Conservation (phyloP, 2,329 filamentous ascomycete species). For the Fusarium concolor region DNA sequence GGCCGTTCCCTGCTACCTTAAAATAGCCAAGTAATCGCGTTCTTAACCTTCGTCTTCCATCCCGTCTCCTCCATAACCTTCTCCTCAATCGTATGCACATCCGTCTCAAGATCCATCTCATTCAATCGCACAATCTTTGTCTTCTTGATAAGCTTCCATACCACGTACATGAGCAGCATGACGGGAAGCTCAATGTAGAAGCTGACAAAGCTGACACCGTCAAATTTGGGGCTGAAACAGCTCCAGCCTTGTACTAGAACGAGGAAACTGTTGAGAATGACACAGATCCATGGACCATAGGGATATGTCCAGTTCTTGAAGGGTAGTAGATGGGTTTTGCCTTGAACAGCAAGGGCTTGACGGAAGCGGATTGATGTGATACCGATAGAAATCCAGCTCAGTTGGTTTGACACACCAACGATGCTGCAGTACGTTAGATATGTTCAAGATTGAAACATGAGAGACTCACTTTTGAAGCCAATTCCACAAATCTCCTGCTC, state of each 20-base stretch:
- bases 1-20: conserved; percentile 21
- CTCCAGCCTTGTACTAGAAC: conserved; percentile 73
- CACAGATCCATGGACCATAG: conserved; percentile 66
- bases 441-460: rapidly evolving
- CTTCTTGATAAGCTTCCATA: conserved; percentile 77
- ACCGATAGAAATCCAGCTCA: conserved; percentile 74
- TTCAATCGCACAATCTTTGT: conserved; percentile 67
- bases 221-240: conserved; percentile 70
- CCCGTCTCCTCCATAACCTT: conserved; percentile 44
- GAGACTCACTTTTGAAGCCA: conserved; percentile 72
- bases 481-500: conserved; percentile 72
- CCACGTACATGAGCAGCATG: conserved; percentile 72
- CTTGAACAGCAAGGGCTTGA: conserved; percentile 65
- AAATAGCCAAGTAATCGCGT: conserved; percentile 50
- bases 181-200: conserved; percentile 72
- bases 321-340: conserved; percentile 69
- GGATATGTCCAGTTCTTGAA: conserved; percentile 77
- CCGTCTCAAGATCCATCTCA: conserved; percentile 73
- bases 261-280: conserved; percentile 68
- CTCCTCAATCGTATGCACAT: conserved; percentile 64
- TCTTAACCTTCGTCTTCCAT: conserved; percentile 61
- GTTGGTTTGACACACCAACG: conserved; percentile 74
- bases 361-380: conserved; percentile 75
- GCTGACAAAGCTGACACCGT: conserved; percentile 70
- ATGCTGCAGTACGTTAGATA: conserved; percentile 55